Evolutionary conservation across 2,329 filamentous ascomycete species (phyloP).

Genomic region (Cryphonectria radicalis): DNA sequence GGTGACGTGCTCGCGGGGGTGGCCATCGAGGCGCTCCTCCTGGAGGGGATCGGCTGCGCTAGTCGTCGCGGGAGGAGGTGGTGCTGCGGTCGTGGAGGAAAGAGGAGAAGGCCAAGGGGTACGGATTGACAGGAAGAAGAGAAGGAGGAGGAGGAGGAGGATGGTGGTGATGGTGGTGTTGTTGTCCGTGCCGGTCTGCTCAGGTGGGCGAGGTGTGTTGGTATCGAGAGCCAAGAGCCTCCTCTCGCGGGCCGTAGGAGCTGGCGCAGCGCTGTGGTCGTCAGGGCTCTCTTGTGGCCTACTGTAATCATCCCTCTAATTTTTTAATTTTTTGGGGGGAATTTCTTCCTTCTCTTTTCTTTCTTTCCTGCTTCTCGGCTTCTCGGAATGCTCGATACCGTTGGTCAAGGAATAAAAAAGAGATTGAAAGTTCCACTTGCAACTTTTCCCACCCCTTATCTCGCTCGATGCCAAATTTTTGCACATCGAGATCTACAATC

Average conservation of each 20-base stretch:
- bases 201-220: not conserved
- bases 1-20: conserved; percentile 25
- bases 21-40: not conserved
- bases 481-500: not conserved
- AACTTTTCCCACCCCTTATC: not conserved
- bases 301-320: not conserved
- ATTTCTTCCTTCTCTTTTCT: not conserved
- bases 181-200: not conserved
- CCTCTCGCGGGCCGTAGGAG: conserved; percentile 4
- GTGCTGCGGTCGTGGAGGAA: not conserved
- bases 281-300: not conserved
- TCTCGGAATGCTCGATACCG: not conserved
- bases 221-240: not conserved
- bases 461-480: not conserved
- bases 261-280: not conserved
- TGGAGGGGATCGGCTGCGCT: not conserved
- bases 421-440: not conserved
- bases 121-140: not conserved
- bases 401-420: not conserved
- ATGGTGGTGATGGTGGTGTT: not conserved
- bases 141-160: not conserved
- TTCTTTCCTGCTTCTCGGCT: not conserved
- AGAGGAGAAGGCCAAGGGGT: not conserved
- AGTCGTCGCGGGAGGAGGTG: not conserved
- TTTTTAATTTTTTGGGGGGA: not conserved